phyloP scores from a whole-genome alignment of 2,329 filamentous ascomycete species.

The Diaporthe sp. region DNA sequence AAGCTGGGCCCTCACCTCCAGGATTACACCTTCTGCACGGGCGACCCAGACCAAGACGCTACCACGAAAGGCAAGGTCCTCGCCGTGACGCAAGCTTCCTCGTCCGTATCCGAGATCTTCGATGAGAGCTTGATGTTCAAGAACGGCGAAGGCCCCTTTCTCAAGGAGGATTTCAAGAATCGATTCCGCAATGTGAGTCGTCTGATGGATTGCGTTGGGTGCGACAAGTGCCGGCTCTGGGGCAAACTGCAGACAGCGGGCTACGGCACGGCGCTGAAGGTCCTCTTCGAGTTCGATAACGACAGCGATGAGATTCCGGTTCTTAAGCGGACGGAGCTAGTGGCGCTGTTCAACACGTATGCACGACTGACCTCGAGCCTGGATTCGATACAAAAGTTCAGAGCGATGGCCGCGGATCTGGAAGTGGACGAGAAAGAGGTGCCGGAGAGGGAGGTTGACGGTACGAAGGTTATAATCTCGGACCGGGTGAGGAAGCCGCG shows the following conservation, averaged over 20 bases:
- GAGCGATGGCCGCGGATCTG: slow-evolving; percentile 61
- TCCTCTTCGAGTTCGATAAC: slow-evolving; percentile 92
- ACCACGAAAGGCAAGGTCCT: slow-evolving; percentile 86
- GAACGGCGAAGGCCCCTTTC: slow-evolving; percentile 76
- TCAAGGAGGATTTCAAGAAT: slow-evolving; percentile 98
- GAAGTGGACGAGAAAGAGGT: slow-evolving; percentile 46
- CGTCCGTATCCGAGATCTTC: slow-evolving; percentile 83
- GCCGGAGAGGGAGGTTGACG: slow-evolving; percentile 44
- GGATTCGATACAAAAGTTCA: slow-evolving; percentile 80
- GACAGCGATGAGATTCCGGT: slow-evolving; percentile 72
- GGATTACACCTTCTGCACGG: slow-evolving; percentile 91
- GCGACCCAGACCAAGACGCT: slow-evolving; percentile 82
- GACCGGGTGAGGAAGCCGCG: slow-evolving; percentile 60
- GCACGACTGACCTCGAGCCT: slow-evolving; percentile 88
- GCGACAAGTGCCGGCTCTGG: slow-evolving; percentile 98
- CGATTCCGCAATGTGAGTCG: slow-evolving; percentile 97
- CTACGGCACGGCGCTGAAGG: slow-evolving; percentile 94
- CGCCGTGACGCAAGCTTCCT: slow-evolving; percentile 78
- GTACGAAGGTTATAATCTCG: slow-evolving; percentile 42
- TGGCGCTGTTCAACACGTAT: slow-evolving; percentile 94
- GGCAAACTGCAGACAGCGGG: slow-evolving; percentile 96
- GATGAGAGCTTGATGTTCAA: slow-evolving; percentile 97
- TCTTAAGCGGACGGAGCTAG: slow-evolving; percentile 90
- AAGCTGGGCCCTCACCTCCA: slow-evolving; percentile 86
- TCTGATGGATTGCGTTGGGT: slow-evolving; percentile 98